Conservation (phyloP, 2,329 filamentous ascomycete genomes). For the Scytalidium lignicola region DNA sequence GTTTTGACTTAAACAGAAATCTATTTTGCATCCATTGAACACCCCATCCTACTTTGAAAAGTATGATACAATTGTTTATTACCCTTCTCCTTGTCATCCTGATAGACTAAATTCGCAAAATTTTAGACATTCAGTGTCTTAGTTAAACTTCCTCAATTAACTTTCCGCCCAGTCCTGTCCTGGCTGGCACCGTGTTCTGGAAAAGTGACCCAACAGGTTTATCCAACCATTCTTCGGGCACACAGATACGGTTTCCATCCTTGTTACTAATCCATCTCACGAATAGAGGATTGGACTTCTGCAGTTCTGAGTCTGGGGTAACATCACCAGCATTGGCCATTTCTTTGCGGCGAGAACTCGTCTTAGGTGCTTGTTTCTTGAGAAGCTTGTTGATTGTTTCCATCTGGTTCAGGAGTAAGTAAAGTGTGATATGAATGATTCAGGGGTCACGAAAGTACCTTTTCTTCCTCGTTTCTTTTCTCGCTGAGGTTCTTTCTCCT, state of each 20-base stretch:
- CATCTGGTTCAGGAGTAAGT: conserved; percentile 48
- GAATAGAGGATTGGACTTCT: conserved; percentile 54
- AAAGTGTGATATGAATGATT: background rate
- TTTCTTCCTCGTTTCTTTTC: conserved; percentile 75
- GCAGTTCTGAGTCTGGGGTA: conserved; percentile 40
- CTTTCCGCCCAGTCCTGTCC: conserved; percentile 18
- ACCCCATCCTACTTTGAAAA: no score
- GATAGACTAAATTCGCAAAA: no score
- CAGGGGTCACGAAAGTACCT: conserved; percentile 39
- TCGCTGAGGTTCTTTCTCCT: conserved; percentile 69
- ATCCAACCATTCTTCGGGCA: conserved; percentile 64
- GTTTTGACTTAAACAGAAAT: no score
- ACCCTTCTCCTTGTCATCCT: no score
- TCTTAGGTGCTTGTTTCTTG: conserved; percentile 79
- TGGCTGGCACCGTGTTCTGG: conserved; percentile 22
- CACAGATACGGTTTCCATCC: conserved; percentile 55
- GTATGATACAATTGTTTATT: no score
- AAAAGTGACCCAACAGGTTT: conserved; percentile 60
- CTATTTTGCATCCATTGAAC: no score
- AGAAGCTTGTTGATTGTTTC: conserved; percentile 88
- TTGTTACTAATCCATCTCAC: conserved; percentile 68
- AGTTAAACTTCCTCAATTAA: conserved; percentile 27
- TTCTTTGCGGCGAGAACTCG: conserved; percentile 43
- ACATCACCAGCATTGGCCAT: conserved; percentile 37
- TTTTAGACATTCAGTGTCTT: background rate